Base-by-base conservation (phyloP, 768 basidiomycete genomes). In the Boletellus ananiceps region DNA sequence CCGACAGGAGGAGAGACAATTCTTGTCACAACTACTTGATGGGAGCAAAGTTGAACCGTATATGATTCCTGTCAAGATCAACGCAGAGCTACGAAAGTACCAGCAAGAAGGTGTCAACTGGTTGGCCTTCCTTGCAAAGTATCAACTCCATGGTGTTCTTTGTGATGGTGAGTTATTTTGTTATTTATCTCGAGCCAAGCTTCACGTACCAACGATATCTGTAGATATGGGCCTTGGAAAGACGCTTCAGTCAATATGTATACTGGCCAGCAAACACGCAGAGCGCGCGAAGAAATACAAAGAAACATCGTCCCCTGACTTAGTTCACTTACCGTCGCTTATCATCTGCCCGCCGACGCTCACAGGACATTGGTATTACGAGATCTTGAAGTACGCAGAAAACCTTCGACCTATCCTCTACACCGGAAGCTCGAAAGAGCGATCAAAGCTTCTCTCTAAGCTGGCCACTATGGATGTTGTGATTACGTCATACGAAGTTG, bases 151-250 rank as follows among this genome's bases (percentile, higher is more conserved):
- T 64, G 96, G 96, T 13, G 91, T 98, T 59, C 82, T 99, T 25
- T 99, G 96, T 64, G 96, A 99, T 61, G 96, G 95, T 93, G 59
- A 57, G 60, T 7, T 29, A n/a, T 11, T 21, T 27, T 8, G 3
- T 8, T 55, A 80, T 29, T 39, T 13, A 25, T 34, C 25, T 8
- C 15, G 23, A n/a, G 15, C 16, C 15, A 14, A 21, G 8, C 27
- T n/a, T 44, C 29, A 40, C 23, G 27, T 44, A 43, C 37, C 8
- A 38, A 25, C 19, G 29, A 42, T 43, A 25, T 32, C 44, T 19
- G 37, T 58, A 98, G 95, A 99, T 63, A 99, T 98, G 95, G 96
- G 96, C 49, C 82, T 99, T 8, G 96, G 96, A 8, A 99, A 99
- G 73, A 97, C 94, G 2, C 71, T 98, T 14, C 96, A 99, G 67